Base-by-base conservation (phyloP, 2,329 filamentous ascomycete species). In the Sporothrix sp. region DNA sequence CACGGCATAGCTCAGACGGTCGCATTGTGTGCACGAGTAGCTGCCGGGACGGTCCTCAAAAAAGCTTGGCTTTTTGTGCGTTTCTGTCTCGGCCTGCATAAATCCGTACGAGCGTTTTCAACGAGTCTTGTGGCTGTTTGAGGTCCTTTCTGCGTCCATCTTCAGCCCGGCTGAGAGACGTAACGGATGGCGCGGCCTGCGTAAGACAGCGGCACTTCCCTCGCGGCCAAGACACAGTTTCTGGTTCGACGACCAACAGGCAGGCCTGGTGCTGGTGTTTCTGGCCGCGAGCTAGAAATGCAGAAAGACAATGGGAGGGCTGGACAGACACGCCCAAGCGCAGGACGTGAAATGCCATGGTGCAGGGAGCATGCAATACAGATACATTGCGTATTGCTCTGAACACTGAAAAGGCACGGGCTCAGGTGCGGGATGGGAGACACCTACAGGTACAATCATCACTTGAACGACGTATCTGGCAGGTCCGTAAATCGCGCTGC, bases 1-100 rank as follows among this genome's bases (percentile, higher is more conserved):
- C n/a, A n/a, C n/a, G n/a, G n/a, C n/a, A n/a, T n/a, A n/a, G n/a
- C n/a, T n/a, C n/a, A n/a, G n/a, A n/a, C n/a, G 18, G 43, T 45
- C 43, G 30, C 30, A 23, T 45, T 20, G 13, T 30, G 25, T 30
- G 21, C 43, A 33, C n/a, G n/a, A n/a, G n/a, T n/a, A n/a, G 21
- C 20, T 30, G 18, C 35, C 46, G 46, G 46, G 46, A 49, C 35
- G 27, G 36, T 33, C 46, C 37, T 49, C 46, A 37, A 49, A 35
- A 49, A 33, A 36, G 18, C 46, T 42, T 49, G 46, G 46, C 46
- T 25, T 14, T 39, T 27, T 16, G 6, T 48, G 1, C n/a, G n/a
- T 25, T 38, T 16, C 21, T 27, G 14, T 40, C 4, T 8, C 7
- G 21, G 10, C 5, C n/a, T 25, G 20, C n/a, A n/a, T 27, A 4